Evolutionary conservation across 257 asterid genomes (phyloP).

Genomic region (Gardenia jasminoides): DNA sequence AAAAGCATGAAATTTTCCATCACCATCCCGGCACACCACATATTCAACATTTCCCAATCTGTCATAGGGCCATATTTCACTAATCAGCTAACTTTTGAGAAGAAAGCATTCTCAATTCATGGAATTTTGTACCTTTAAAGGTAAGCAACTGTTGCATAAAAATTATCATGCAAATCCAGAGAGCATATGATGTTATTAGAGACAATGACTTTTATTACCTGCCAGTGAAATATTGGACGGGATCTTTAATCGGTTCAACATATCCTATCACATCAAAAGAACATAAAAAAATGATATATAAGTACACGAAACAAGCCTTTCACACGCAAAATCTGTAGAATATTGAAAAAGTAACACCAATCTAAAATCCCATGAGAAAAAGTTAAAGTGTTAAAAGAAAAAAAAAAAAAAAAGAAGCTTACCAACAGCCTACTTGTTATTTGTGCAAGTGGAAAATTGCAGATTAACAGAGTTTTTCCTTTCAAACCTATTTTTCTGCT

Average conservation of each 20-base stretch:
- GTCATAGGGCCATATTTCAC: slow-evolving; percentile 28
- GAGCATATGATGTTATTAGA: not conserved
- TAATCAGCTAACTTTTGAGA: no score
- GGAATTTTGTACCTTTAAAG: no score
- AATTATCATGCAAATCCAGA: not conserved
- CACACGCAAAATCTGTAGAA: not conserved
- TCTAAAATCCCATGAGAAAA: not conserved
- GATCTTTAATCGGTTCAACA: slow-evolving; percentile 61
- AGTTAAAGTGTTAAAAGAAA: not conserved
- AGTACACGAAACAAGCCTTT: not conserved
- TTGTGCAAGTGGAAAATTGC: no score
- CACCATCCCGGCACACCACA: slow-evolving; percentile 74
- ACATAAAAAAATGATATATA: not conserved
- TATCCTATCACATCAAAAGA: slow-evolving; percentile 63
- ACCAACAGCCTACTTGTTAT: slow-evolving; percentile 82
- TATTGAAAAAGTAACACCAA: not conserved
- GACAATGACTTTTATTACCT: slow-evolving; percentile 40
- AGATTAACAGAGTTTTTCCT: no score
- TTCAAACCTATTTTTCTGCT: no score
- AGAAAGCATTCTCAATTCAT: no score
- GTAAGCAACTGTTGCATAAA: no score
- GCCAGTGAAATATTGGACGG: slow-evolving; percentile 72
- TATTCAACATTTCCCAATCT: slow-evolving; percentile 82
- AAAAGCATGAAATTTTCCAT: slow-evolving; percentile 61
- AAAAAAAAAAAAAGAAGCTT: no score